A percentile compares a stretch with the other conserved stretches of the same genome.
Conservation (phyloP, 768 basidiomycete genomes). For the Lactifluus volemus region DNA sequence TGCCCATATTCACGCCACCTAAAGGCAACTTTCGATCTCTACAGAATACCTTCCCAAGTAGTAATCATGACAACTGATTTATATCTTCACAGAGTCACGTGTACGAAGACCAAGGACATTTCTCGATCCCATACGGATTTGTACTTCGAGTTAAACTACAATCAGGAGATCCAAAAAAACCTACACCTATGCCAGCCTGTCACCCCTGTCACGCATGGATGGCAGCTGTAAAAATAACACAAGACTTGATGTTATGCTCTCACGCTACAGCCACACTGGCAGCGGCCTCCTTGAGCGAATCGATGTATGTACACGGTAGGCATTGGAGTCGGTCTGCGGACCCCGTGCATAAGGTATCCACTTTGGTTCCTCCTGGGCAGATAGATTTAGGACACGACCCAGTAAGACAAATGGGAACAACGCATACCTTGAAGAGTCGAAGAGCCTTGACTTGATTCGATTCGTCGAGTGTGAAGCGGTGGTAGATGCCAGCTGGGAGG, state of each 20-base stretch:
- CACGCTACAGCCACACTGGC: neutral
- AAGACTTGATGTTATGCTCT: no score
- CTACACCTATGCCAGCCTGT: no score
- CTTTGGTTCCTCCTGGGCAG: slow-evolving; percentile 74
- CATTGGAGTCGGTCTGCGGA: slow-evolving; percentile 52
- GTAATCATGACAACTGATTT: no score
- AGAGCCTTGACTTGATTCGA: slow-evolving; percentile 64
- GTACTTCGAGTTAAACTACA: no score
- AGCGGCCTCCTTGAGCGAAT: slow-evolving; percentile 20
- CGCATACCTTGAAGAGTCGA: slow-evolving; percentile 71
- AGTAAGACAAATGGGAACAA: neutral
- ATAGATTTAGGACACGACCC: neutral
- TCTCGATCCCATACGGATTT: no score
- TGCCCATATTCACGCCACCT: slow-evolving; percentile 79
- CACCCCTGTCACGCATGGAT: no score
- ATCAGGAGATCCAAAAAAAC: no score
- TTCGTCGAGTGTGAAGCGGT: slow-evolving; percentile 87
- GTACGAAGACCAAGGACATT: no score
- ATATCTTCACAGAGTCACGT: no score
- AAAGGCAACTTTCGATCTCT: slow-evolving; percentile 36
- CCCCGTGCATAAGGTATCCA: slow-evolving; percentile 75
- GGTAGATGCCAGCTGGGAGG: slow-evolving; percentile 86
- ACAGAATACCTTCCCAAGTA: no score
- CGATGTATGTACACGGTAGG: slow-evolving; percentile 55
- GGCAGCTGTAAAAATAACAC: no score